phyloP scores from a whole-genome alignment of 2,329 filamentous ascomycete species.

The Penicillium italicum region DNA sequence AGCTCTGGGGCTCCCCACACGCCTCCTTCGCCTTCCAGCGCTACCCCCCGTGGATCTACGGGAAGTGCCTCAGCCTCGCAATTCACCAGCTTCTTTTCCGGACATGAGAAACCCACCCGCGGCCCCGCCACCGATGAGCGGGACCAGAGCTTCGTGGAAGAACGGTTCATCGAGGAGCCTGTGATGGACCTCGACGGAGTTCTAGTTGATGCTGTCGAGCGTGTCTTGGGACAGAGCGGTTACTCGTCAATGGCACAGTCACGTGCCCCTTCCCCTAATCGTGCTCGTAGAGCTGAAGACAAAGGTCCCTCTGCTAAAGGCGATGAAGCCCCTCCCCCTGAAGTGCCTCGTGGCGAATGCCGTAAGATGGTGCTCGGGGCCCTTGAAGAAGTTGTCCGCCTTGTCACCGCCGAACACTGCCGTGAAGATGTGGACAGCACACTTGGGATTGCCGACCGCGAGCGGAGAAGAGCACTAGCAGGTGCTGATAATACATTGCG shows the following conservation, averaged over 20 bases:
- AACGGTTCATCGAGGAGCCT: slow-evolving; percentile 52
- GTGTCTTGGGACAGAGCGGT: slow-evolving; percentile 48
- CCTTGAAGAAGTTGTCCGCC: slow-evolving; percentile 54
- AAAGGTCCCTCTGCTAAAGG: slow-evolving; percentile 23
- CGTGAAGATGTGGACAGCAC: slow-evolving; percentile 39
- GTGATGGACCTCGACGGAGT: slow-evolving; percentile 58
- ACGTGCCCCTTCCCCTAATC: slow-evolving; percentile 40
- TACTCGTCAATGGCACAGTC: slow-evolving; percentile 43
- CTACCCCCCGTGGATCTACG: slow-evolving; percentile 27
- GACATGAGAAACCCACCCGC: slow-evolving; percentile 24
- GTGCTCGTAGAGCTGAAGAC: slow-evolving; percentile 34
- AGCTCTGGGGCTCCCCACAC: slow-evolving; percentile 19
- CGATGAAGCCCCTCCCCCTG: slow-evolving; percentile 32
- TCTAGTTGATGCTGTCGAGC: slow-evolving; percentile 56
- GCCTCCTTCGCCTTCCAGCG: slow-evolving; percentile 20
- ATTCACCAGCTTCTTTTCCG: slow-evolving; percentile 28
- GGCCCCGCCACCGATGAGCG: slow-evolving; percentile 17
- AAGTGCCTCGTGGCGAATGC: slow-evolving; percentile 52
- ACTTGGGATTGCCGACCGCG: slow-evolving; percentile 31
- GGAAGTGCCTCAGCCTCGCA: slow-evolving; percentile 26
- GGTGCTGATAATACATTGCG: slow-evolving; percentile 51
- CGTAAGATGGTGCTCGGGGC: slow-evolving; percentile 55
- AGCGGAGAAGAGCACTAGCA: slow-evolving; percentile 32
- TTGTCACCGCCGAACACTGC: slow-evolving; percentile 50
- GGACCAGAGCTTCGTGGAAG: slow-evolving; percentile 41